Conservation (phyloP, 2,329 filamentous ascomycete genomes). For the Cryphonectria japonica region DNA sequence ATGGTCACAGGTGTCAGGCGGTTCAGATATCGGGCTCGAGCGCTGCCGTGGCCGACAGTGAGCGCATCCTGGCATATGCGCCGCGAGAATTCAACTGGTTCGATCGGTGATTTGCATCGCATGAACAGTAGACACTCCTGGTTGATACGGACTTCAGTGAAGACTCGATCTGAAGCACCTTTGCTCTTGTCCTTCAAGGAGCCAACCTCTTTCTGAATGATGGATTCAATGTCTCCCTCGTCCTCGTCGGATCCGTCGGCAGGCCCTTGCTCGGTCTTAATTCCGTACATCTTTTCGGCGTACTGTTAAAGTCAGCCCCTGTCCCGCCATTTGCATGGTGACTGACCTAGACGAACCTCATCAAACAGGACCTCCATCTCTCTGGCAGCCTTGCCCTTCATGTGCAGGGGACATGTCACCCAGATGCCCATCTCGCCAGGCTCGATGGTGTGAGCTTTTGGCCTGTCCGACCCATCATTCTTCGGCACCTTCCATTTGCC, state of each 20-base stretch:
- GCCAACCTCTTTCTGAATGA: constrained; percentile 73
- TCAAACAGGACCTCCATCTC: constrained; percentile 71
- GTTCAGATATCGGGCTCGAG: constrained; percentile 60
- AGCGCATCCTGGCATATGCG: constrained; percentile 56
- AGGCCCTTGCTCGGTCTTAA: constrained; percentile 43
- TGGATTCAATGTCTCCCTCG: constrained; percentile 70
- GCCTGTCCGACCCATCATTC: constrained; percentile 49
- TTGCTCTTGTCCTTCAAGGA: constrained; percentile 56
- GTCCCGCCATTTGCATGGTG: background rate
- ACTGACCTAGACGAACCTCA: constrained; percentile 53
- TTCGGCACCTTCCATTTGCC: constrained; percentile 67
- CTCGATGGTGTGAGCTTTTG: constrained; percentile 56
- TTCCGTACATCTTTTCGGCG: constrained; percentile 63
- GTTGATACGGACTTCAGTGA: constrained; percentile 57
- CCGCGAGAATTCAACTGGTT: constrained; percentile 58
- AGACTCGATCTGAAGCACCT: constrained; percentile 49
- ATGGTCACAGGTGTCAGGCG: constrained; percentile 56
- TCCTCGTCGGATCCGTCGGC: constrained; percentile 49
- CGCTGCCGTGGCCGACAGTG: constrained; percentile 32
- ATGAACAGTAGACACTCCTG: constrained; percentile 69
- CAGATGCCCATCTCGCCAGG: constrained; percentile 75
- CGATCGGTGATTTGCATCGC: constrained; percentile 57
- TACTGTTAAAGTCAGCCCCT: constrained; percentile 53
- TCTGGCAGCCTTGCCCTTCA: constrained; percentile 69
- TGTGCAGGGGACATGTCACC: constrained; percentile 75